Evolutionary conservation across 108 stramenopile genomes (phyloP).

Genomic region (Nitzschia sp.): DNA sequence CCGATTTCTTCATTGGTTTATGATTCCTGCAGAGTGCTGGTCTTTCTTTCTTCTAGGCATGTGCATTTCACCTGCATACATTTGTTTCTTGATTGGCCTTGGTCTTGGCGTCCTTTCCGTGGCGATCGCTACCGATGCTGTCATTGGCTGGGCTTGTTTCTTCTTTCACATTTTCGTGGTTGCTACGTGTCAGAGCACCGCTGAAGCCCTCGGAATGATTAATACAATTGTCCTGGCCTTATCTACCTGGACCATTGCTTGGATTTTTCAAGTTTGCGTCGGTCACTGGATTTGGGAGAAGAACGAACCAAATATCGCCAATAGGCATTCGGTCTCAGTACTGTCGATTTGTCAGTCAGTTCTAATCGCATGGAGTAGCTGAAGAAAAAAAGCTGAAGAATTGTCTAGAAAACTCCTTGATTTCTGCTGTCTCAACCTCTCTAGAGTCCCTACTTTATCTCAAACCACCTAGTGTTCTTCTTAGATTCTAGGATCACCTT

Average conservation of each 20-base stretch:
- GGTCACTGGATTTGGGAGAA: constrained; percentile 28
- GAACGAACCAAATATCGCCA: constrained; percentile 24
- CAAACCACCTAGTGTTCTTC: constrained; percentile 14
- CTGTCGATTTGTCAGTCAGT: constrained; percentile 26
- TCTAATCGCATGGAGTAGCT: constrained; percentile 32
- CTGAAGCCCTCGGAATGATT: neutral
- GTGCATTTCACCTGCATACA: neutral
- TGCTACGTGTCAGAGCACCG: neutral
- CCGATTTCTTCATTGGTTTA: constrained; percentile 17
- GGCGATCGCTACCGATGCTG: neutral
- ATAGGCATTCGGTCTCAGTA: constrained; percentile 4
- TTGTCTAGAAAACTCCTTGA: neutral
- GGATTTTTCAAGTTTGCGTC: constrained; percentile 26
- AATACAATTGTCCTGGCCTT: neutral
- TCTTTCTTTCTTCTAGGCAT: constrained; percentile 3
- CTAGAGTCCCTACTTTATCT: neutral
- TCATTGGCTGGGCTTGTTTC: neutral
- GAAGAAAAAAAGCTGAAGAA: neutral
- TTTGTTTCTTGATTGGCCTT: neutral
- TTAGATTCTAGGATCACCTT: constrained; percentile 16
- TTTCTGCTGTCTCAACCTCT: neutral
- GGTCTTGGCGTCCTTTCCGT: constrained; percentile 1
- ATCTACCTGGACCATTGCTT: constrained; percentile 12
- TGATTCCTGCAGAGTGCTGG: constrained; percentile 18
- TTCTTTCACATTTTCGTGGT: constrained; percentile 18